Evolutionary conservation across 768 basidiomycete species (phyloP).

Genomic region (Leccinellum albellum): DNA sequence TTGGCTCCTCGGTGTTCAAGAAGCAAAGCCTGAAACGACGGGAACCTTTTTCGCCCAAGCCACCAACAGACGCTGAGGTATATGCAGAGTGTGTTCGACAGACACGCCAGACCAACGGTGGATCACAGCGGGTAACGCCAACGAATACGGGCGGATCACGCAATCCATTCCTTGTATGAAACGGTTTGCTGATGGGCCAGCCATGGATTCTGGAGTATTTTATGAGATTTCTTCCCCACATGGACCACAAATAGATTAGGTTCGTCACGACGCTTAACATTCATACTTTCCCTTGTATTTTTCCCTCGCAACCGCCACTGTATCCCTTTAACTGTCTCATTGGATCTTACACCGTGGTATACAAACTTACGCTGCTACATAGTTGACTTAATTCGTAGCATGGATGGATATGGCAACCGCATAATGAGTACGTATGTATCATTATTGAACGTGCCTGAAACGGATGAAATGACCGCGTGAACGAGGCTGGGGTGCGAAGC

Average conservation of each 20-base stretch:
- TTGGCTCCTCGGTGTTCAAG: slow-evolving; percentile 35
- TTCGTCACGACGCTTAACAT: slow-evolving; percentile 2
- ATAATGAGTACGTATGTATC: slow-evolving; percentile 11
- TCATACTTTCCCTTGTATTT: slow-evolving; percentile 4
- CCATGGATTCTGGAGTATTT: slow-evolving; percentile 4
- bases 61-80: slow-evolving; percentile 54
- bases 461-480: slow-evolving; percentile 28
- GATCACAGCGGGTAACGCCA: slow-evolving; percentile 42
- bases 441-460: slow-evolving; percentile 6
- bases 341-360: neutral
- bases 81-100: slow-evolving; percentile 51
- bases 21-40: slow-evolving; percentile 29
- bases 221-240: slow-evolving; percentile 18
- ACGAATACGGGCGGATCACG: slow-evolving; percentile 43
- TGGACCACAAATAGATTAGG: slow-evolving; percentile 24
- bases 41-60: slow-evolving; percentile 25
- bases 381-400: slow-evolving; percentile 25
- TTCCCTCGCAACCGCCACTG: slow-evolving; percentile 16
- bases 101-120: slow-evolving; percentile 29
- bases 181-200: slow-evolving; percentile 4
- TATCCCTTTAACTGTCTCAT: slow-evolving; percentile 1
- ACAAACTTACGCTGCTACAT: neutral
- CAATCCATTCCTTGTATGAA: slow-evolving; percentile 53
- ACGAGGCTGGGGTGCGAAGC: slow-evolving; percentile 1
- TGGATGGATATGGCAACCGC: slow-evolving; percentile 2